Evolutionary conservation across 257 asterid genomes (phyloP), one percentile per base, ranked within the genome.

Genomic region (Lycium ferocissimum): DNA sequence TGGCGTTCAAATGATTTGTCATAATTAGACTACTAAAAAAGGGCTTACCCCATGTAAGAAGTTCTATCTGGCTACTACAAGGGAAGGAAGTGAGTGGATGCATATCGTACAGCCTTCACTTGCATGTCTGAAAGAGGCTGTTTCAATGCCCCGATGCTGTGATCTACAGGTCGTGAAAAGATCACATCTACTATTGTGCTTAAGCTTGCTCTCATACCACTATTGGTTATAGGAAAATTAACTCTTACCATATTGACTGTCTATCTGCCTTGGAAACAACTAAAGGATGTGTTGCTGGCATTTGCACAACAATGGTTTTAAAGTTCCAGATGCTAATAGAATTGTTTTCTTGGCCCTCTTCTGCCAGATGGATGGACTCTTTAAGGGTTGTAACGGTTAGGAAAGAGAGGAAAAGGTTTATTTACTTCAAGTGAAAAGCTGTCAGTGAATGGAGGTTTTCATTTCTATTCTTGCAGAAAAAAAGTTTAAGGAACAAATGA

Each of bases 331-430:
- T 71, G 17, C 57, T 71, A 71, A 71, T 71, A n/a, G 80, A 43
- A 43, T 72, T 40, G 9, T 72, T 9, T 72, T 18, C 80, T 40
- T 72, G 80, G 57, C 43, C 80, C 80, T 43, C 57, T 72, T 72
- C 56, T 43, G 57, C 18, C 80, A n/a, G 57, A 18, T 43, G 37
- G 57, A 72, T 43, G 18, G 5, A 70, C 2, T 43, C 9, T 71
- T 71, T 43, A 43, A 10, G 18, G 57, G 38, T 43, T n/a, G 37
- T n/a, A 17, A 51, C 10, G 12, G 15, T 5, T 40, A 71, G 33
- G 56, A 71, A 71, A 71, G 54, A 71, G 56, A 9, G 33, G 79
- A 20, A 71, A 43, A 71, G 17, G 15, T 5, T 38, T 43, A 38
- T 43, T 71, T 40, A 38, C 81, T 73, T 73, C 40, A 73, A 22